These are phyloP conservation scores for Fistulinella prunicolor DNA, from an alignment of 768 basidiomycete genomes.

Conservation along the genomic window DNA sequence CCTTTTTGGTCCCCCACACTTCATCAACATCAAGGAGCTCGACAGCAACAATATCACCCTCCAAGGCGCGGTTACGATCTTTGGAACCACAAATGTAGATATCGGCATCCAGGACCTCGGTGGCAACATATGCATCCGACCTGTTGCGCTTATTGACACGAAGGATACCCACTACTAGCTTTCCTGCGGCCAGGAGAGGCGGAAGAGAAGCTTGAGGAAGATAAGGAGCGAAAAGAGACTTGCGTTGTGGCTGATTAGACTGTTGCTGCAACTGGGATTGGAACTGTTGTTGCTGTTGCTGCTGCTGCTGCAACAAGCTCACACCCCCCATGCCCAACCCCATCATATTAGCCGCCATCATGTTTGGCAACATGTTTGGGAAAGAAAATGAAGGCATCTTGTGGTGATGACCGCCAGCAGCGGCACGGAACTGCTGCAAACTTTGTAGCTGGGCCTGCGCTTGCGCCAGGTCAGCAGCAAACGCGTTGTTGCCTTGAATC, in stretches of 20 bases:
- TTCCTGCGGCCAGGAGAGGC: conserved; percentile 93
- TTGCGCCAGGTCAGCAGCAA: conserved; percentile 86
- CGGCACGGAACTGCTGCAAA: conserved; percentile 94
- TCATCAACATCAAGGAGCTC: conserved; percentile 98
- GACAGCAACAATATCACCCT: conserved; percentile 97
- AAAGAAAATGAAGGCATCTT: conserved; percentile 98
- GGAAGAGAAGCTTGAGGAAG: conserved; percentile 97
- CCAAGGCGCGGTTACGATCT: conserved; percentile 96
- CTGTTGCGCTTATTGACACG: conserved; percentile 98
- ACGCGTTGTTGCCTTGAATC: conserved; percentile 56
- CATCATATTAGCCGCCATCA: conserved; percentile 98
- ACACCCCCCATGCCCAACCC: conserved; percentile 79
- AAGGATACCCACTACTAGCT: conserved; percentile 94
- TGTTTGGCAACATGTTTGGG: conserved; percentile 96
- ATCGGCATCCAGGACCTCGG: conserved; percentile 96
- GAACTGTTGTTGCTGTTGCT: conserved; percentile 70
- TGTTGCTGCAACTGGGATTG: conserved; percentile 95
- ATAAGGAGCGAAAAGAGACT: conserved; percentile 97
- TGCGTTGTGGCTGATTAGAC: conserved; percentile 89
- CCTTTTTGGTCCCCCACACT: conserved; percentile 98
- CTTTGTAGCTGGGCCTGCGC: conserved; percentile 97
- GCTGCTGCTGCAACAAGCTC: conserved; percentile 88
- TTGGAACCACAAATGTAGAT: conserved; percentile 99
- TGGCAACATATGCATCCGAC: conserved; percentile 97
- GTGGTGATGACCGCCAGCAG: conserved; percentile 89